These are phyloP conservation scores for Cytospora piceae DNA, from an alignment of 2,329 filamentous ascomycete species.

Conservation along the genomic window DNA sequence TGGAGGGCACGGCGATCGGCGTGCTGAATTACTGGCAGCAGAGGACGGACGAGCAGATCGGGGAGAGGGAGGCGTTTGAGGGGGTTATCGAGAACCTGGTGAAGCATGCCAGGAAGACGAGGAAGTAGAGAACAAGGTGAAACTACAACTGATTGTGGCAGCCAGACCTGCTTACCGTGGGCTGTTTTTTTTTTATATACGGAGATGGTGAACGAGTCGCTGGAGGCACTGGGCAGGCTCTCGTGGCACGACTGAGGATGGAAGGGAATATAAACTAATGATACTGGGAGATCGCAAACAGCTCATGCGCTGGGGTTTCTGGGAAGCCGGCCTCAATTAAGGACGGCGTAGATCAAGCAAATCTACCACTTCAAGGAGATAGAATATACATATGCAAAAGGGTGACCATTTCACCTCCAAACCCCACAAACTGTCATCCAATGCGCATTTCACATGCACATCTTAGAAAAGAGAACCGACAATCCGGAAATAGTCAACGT, in stretches of 20 bases:
- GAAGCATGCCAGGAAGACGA: slow-evolving; percentile 83
- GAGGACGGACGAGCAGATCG: slow-evolving; percentile 81
- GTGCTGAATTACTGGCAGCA: slow-evolving; percentile 89
- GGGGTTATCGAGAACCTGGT: slow-evolving; percentile 97
- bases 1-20: slow-evolving; percentile 73
- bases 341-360: background rate
- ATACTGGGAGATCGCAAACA: background rate
- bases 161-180: background rate
- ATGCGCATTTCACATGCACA: background rate
- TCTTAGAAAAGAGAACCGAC: background rate
- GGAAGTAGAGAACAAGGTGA: slow-evolving; percentile 59
- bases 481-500: background rate
- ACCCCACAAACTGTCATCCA: background rate
- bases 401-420: background rate
- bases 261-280: background rate
- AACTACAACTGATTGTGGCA: background rate
- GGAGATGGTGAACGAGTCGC: background rate
- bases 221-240: background rate
- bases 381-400: background rate
- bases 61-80: slow-evolving; percentile 92
- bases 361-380: background rate
- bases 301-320: background rate
- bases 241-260: background rate
- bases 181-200: background rate
- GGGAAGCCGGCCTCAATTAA: background rate